Evolutionary conservation across 371 early-diverging fungal species (phyloP).

Genomic region (Apophysomyces ossiformis): DNA sequence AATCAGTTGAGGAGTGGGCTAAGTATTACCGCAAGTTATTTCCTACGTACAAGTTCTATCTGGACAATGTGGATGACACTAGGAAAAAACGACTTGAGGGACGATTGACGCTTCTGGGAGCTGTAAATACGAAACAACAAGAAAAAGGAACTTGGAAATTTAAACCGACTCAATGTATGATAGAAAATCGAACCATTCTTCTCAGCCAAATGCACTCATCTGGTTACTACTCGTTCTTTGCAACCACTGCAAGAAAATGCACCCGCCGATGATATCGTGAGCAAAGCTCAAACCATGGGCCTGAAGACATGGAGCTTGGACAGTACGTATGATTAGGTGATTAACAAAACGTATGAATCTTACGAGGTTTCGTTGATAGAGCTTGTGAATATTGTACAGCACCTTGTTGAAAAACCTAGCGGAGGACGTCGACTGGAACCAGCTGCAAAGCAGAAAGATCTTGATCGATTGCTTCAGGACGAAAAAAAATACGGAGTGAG

Average conservation of each 20-base stretch:
- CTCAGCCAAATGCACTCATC: slow-evolving; percentile 51
- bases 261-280: slow-evolving; percentile 17
- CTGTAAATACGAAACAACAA: slow-evolving; percentile 28
- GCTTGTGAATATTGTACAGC: slow-evolving; percentile 8
- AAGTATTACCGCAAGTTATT: slow-evolving; percentile 10
- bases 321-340: slow-evolving; percentile 15
- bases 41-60: slow-evolving; percentile 32
- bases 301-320: slow-evolving; percentile 22
- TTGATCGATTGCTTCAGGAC: slow-evolving; percentile 32
- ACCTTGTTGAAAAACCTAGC: slow-evolving; percentile 17
- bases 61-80: slow-evolving; percentile 38
- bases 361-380: slow-evolving; percentile 11
- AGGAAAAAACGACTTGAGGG: slow-evolving; percentile 29
- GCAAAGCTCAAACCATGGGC: slow-evolving; percentile 20
- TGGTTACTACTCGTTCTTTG: slow-evolving; percentile 39
- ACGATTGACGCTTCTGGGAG: slow-evolving; percentile 35
- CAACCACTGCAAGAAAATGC: slow-evolving; percentile 24
- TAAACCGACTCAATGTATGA: not conserved
- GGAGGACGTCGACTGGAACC: slow-evolving; percentile 18
- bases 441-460: slow-evolving; percentile 19
- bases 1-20: not conserved
- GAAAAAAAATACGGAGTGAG: slow-evolving; percentile 36
- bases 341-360: slow-evolving; percentile 10
- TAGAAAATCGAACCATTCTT: slow-evolving; percentile 48
- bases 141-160: not conserved